Evolutionary conservation across 1,139 yeast genomes (phyloP).

Genomic region (Saccharomyces hybrid): DNA sequence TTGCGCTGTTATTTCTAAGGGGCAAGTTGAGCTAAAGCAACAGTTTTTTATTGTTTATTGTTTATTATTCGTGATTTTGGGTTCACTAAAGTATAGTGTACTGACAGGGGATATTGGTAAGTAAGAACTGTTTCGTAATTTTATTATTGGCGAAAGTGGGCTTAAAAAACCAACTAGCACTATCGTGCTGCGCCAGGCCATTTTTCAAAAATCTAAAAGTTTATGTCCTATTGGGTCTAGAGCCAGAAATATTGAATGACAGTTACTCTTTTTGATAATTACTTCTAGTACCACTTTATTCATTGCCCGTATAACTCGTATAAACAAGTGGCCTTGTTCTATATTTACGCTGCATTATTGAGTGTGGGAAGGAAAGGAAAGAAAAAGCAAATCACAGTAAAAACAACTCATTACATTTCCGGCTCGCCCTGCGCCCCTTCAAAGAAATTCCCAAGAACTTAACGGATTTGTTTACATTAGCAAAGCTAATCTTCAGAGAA

Average conservation of each 20-base stretch:
- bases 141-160: not conserved
- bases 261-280: not conserved
- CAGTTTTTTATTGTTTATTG: not conserved
- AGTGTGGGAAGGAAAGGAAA: not conserved
- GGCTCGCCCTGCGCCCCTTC: not conserved
- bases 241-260: not conserved
- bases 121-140: not conserved
- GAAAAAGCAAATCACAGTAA: not conserved
- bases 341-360: not conserved
- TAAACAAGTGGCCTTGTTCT: not conserved
- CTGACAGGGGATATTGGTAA: not conserved
- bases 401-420: not conserved
- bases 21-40: not conserved
- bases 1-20: not conserved
- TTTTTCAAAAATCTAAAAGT: not conserved
- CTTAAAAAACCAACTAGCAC: not conserved
- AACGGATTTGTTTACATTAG: not conserved
- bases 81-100: not conserved
- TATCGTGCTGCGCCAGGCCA: not conserved
- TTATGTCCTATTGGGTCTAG: not conserved
- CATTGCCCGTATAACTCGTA: not conserved
- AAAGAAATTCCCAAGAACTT: not conserved
- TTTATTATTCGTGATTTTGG: not conserved
- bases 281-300: not conserved
- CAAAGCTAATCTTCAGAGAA: not conserved